These are phyloP conservation scores for Fallopia convolvulus DNA, from an alignment of 148 eudicot genomes.

Conservation along the genomic window DNA sequence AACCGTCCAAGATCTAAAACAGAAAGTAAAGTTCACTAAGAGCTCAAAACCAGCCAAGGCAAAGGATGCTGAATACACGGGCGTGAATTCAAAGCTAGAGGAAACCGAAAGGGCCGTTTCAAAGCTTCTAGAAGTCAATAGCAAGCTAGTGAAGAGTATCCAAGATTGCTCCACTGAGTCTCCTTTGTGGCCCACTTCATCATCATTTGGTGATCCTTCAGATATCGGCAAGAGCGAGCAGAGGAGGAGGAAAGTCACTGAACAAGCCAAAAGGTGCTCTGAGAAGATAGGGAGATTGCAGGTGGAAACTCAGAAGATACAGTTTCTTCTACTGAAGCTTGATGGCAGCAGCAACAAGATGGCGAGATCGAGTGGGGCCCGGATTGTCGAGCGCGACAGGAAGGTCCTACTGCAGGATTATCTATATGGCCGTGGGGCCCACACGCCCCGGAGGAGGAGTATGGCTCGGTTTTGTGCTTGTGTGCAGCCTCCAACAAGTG, in stretches of 20 bases:
- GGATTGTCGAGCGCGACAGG: conserved; percentile 36
- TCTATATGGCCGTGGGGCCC: conserved; percentile 45
- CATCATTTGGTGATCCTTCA: conserved; percentile 27
- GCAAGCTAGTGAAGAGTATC: conserved; percentile 48
- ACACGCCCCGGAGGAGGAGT: conserved; percentile 47
- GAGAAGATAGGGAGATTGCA: conserved; percentile 84
- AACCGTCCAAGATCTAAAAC: conserved; percentile 75
- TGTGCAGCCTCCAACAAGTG: too few relatives aligned
- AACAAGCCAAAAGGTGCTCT: conserved; percentile 59
- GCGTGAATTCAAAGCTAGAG: conserved; percentile 52
- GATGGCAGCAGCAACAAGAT: conserved; percentile 14
- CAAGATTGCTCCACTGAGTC: conserved; percentile 28
- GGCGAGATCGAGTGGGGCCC: conserved; percentile 29
- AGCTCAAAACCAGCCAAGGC: conserved; percentile 38
- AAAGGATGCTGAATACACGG: conserved; percentile 28
- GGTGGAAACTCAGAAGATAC: conserved; percentile 76
- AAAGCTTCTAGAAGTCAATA: conserved; percentile 54
- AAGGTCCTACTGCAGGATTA: conserved; percentile 61
- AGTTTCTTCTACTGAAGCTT: conserved; percentile 58
- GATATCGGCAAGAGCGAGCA: conserved; percentile 29
- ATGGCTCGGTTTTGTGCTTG: conserved; percentile 46
- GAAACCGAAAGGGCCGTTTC: conserved; percentile 61
- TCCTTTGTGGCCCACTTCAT: conserved; percentile 3
- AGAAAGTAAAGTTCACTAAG: conserved; percentile 42
- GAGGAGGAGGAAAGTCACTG: conserved; percentile 46